These are phyloP conservation scores for Fusarium penzigii DNA, from an alignment of 2,329 filamentous ascomycete species.

Conservation along the genomic window DNA sequence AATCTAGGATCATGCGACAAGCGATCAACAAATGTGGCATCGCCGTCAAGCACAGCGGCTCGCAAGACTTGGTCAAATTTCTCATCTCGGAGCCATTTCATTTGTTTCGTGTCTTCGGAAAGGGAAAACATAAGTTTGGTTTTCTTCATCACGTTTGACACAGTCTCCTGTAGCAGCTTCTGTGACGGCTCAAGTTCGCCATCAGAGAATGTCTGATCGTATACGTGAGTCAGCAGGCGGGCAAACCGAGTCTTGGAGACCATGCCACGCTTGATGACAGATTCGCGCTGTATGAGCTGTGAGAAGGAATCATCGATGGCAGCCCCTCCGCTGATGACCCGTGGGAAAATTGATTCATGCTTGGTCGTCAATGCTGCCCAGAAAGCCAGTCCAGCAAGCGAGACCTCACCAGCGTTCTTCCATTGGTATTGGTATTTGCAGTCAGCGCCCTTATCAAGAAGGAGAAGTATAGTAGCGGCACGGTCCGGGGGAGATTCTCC, in stretches of 20 bases:
- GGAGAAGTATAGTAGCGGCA: conserved; percentile 19
- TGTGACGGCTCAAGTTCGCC: neutral
- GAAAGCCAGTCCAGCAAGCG: conserved; percentile 27
- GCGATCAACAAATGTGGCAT: conserved; percentile 26
- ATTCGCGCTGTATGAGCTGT: conserved; percentile 14
- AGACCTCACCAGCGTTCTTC: conserved; percentile 18
- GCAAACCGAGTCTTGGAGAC: conserved; percentile 16
- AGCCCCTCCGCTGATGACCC: conserved; percentile 15
- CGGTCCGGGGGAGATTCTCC: conserved; percentile 11
- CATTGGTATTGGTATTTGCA: conserved; percentile 17
- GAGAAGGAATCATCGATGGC: conserved; percentile 19
- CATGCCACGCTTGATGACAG: conserved; percentile 9
- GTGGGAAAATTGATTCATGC: conserved; percentile 27
- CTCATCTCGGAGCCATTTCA: conserved; percentile 16
- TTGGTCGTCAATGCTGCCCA: conserved; percentile 27
- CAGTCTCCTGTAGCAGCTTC: conserved; percentile 7
- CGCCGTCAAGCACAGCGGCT: conserved; percentile 28
- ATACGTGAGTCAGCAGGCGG: conserved; percentile 24
- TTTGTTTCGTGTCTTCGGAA: neutral
- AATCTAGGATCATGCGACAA: conserved; percentile 34
- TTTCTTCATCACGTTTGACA: conserved; percentile 16
- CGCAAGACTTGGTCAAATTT: conserved; percentile 25
- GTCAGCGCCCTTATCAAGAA: conserved; percentile 25
- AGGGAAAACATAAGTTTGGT: conserved; percentile 17
- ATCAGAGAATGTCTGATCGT: conserved; percentile 23